Evolutionary conservation across 2,329 filamentous ascomycete species (phyloP), one percentile per base, ranked within the genome.

Genomic region (Fusarium phyllophilum): DNA sequence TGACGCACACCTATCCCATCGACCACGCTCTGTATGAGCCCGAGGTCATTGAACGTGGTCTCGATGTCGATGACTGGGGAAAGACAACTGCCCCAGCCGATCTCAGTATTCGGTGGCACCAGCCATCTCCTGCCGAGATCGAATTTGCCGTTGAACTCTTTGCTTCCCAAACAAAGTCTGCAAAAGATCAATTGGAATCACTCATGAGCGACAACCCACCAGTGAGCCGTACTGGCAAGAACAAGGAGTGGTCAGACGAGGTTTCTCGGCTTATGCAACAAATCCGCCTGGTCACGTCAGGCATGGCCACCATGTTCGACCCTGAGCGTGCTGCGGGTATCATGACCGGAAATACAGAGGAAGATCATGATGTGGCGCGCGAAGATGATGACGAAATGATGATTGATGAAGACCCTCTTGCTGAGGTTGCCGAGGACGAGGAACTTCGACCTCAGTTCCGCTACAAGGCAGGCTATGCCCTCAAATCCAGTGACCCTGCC

Each of bases 191-290:
- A 70, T 84, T 99, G 18, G 89, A 90, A 71, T 89, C 92, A 13
- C 87, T 99, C n/a, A 97, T 94, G 79, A 92, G 93, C 70, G 91
- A 94, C 51, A 89, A 92, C 41, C 92, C 95, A 3, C 92, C 91
- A 6, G 92, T 98, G 60, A 97, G 95, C 82, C 90, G 96, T 64
- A 96, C 95, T 75, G 96, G 96, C 42, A 97, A 96, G 81, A 97
- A 97, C 76, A 99, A 98, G 83, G 96, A 98, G 78, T 99, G 96
- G 96, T 98, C 96, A 1, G 96, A 99, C 81, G 97, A 99, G 81
- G 92, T 98, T 34, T 96, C 95, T 5, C 88, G 96, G 62, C 94
- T 97, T 75, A 88, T 99, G 64, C 94, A 96, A 18, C 91, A 98
- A 58, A 86, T 99, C 20, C 89, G 96, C 36, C 87, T 99, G n/a